Evolutionary conservation across 73 alveolate genomes (phyloP).

Genomic region (Uronychia binucleata): DNA sequence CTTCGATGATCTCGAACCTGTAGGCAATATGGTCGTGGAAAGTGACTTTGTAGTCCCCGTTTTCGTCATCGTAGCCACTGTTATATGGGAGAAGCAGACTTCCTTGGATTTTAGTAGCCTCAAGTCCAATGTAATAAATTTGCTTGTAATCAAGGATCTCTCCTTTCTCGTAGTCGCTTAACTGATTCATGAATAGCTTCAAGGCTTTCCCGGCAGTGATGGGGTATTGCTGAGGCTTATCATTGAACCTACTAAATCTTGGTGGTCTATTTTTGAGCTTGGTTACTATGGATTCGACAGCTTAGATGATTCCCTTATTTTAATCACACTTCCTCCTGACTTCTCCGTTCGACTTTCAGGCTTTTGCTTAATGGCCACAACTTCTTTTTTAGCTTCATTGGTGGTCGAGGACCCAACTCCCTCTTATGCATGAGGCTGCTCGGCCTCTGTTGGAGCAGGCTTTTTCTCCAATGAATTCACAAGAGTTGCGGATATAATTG

Average conservation of each 20-base stretch:
- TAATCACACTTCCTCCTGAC: neutral
- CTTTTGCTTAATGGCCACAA: too few relatives aligned
- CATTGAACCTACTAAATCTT: neutral
- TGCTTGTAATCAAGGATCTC: slow-evolving; percentile 59
- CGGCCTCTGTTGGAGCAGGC: too few relatives aligned
- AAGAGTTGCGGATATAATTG: neutral
- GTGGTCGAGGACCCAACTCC: too few relatives aligned
- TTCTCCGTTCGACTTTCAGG: neutral
- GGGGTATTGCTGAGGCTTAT: slow-evolving; percentile 9
- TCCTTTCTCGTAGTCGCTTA: slow-evolving; percentile 60
- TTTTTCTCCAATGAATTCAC: neutral
- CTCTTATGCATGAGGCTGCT: too few relatives aligned
- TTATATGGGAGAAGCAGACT: slow-evolving; percentile 46
- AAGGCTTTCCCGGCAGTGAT: slow-evolving; percentile 48
- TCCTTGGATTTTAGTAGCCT: slow-evolving; percentile 66
- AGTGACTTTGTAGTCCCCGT: slow-evolving; percentile 51
- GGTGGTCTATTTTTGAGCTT: neutral
- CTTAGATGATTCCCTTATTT: neutral
- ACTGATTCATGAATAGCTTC: slow-evolving; percentile 21
- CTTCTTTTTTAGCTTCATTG: too few relatives aligned
- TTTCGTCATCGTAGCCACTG: slow-evolving; percentile 59
- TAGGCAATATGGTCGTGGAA: slow-evolving; percentile 71
- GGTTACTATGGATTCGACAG: neutral
- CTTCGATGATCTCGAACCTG: slow-evolving; percentile 57
- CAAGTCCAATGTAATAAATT: slow-evolving; percentile 57